phyloP scores from a whole-genome alignment of 2,329 filamentous ascomycete species.

The Juglanconis oblonga region DNA sequence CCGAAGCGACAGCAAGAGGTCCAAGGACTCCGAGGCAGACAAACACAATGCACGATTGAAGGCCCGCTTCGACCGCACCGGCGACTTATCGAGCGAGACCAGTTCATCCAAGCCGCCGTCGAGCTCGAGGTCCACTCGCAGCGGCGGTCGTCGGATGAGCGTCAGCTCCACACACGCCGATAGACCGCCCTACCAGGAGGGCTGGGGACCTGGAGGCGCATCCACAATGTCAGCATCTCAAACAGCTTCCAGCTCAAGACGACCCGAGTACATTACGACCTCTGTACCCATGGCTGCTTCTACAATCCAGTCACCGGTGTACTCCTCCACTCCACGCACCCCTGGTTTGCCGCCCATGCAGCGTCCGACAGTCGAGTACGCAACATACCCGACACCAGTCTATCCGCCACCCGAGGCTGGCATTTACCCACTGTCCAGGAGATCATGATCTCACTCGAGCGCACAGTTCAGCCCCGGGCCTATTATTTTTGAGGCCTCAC shows the following conservation, averaged over 20 bases:
- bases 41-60: constrained; percentile 26
- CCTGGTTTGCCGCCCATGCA: constrained; percentile 12
- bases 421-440: constrained; percentile 1
- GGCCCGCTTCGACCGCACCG: constrained; percentile 28
- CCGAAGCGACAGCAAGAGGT: constrained; percentile 25
- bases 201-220: not conserved
- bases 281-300: not conserved
- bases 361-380: constrained; percentile 11
- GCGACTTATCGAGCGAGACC: constrained; percentile 27
- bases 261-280: constrained; percentile 5
- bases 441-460: not conserved
- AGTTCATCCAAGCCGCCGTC: constrained; percentile 13
- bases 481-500: no score
- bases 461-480: not conserved
- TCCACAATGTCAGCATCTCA: not conserved
- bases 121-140: constrained; percentile 6
- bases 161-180: constrained; percentile 2
- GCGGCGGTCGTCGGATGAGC: constrained; percentile 6
- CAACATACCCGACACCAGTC: not conserved
- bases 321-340: constrained; percentile 14
- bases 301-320: constrained; percentile 2
- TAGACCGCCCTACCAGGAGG: constrained; percentile 11
- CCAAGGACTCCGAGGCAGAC: constrained; percentile 23
- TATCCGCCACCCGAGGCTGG: constrained; percentile 6
- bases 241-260: not conserved